Base-by-base conservation (phyloP, 257 asterid species). In the Ilex aquifolium region DNA sequence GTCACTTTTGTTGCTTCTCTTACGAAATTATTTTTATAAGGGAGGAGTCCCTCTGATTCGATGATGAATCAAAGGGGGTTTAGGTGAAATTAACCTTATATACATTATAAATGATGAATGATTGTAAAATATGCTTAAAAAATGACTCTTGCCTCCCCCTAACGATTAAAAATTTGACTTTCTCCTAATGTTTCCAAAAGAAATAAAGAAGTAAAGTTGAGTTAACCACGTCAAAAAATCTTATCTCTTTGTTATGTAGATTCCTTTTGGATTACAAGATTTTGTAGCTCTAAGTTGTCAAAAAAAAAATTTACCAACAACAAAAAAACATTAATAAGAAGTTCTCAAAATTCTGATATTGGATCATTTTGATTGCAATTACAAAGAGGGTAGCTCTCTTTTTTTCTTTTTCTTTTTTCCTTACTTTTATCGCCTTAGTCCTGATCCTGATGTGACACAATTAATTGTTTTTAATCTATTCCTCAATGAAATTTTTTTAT, bases 261-360 rank as follows among this genome's bases (percentile, higher is more conserved):
- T 82, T 80, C 85, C 87, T 76, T 69, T 76, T 67, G 72, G 86
- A 80, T 82, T 71, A 63, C 69, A 69, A 79, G 80, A 75, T 77
- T 68, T 77, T 70, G 72, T 75, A 69, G 82, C 76, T 57, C 62
- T 57, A 58, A 61, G 62, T 73, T 70, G 64, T 71, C 65, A 66
- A 74, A 40, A 0, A 21, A 21, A 21, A 21, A 21, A 21, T 0
- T 21, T 21, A 21, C 27, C 27, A 21, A 21, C 27, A 21, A 21
- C 27, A 21, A 21, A 21, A 21, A 21, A 21, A 21, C 27, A 21
- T 21, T 21, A 21, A 21, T 21, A 21, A 21, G 27, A 21, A 21
- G 27, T 21, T 21, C 27, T 21, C 27, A 21, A 21, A 21, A 21
- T 21, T 21, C 27, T 21, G 27, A 21, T 36, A 36, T 2, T 36